Base-by-base conservation (phyloP, 306 rosid genomes). In the Lupinus albus region DNA sequence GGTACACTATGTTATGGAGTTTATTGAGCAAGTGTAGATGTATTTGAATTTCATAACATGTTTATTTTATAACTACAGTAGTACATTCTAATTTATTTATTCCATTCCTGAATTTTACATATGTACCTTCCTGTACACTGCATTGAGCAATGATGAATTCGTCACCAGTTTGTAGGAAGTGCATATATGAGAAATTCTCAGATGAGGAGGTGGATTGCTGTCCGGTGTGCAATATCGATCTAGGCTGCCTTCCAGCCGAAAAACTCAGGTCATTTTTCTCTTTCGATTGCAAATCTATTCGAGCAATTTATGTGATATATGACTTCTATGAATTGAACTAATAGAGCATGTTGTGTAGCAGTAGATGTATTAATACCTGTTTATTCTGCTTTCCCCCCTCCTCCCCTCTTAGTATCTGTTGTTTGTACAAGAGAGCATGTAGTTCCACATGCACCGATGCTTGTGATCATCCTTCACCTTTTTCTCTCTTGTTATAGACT, bases 191-290 rank as follows among this genome's bases (percentile, higher is more conserved):
- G 59, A 88, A 87, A 77, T 82, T 94, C 59, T 85, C 96, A 9
- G 97, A 94, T 62, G 97, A 93, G 68, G 97, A 94, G 82, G 42
- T 61, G 39, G 97, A 90, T 62, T 80, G 67, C 62, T 94, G 97
- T 79, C 99, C 99, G 1, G 97, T 85, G 18, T 94, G 99, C 84
- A 69, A 88, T 52, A 79, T 90, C 68, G 99, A 94, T 78, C 83
- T 94, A 8, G 99, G 99, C 11, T 82, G 84, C 73, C 87, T 85
- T 74, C 99, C 99, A 0, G 85, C 84, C 55, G 97, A 94, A 59
- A 94, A 94, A 75, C 91, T 94, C 78, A 94, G 99, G 99, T 87
- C 33, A 5, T 65, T 71, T 48, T 15, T 64, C 69, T 42, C 70
- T 32, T 10, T 54, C n/a, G 16, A 38, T 46, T 66, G 42, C 68